Percentiles rank a stretch among this genome's conserved stretches.
Evolutionary conservation across 768 basidiomycete genomes (phyloP).

Genomic region (Lactarius hatsudake): DNA sequence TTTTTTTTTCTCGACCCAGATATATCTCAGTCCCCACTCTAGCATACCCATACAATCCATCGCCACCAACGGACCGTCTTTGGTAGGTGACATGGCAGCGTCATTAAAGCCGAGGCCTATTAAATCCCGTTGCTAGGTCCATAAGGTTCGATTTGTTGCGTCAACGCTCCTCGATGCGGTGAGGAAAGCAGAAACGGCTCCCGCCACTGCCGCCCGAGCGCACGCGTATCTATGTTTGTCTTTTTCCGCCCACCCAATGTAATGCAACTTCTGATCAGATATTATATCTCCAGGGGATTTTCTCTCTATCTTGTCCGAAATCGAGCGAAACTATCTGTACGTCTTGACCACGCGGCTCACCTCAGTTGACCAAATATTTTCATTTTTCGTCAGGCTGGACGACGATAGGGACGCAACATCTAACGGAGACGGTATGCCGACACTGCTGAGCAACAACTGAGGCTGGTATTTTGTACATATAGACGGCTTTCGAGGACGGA

Average conservation of each 20-base stretch:
- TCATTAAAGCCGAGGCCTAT: not conserved
- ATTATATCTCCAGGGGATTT: constrained; percentile 69
- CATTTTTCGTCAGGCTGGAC: constrained; percentile 47
- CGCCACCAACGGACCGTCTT: constrained; percentile 80
- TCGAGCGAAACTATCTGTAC: constrained; percentile 86
- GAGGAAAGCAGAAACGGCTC: constrained; percentile 74
- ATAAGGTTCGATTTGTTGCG: constrained; percentile 92
- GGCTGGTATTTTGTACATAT: not conserved
- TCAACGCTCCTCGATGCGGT: constrained; percentile 86
- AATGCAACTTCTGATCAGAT: constrained; percentile 6
- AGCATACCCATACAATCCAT: constrained; percentile 94
- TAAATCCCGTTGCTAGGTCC: constrained; percentile 49
- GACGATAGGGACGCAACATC: constrained; percentile 66
- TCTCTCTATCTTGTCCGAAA: constrained; percentile 85
- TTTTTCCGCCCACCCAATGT: constrained; percentile 11
- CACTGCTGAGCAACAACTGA: constrained; percentile 30
- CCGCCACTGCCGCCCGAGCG: constrained; percentile 77
- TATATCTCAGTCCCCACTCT: constrained; percentile 17
- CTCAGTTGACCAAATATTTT: constrained; percentile 5
- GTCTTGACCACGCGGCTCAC: constrained; percentile 30
- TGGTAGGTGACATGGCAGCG: constrained; percentile 43
- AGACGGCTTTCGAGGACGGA: constrained; percentile 9
- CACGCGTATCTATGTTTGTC: constrained; percentile 81
- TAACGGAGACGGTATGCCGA: constrained; percentile 53
- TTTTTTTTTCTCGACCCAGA: not conserved